These are phyloP conservation scores for Agaricus sinodeliciosus DNA, from an alignment of 768 basidiomycete species.

Conservation along the genomic window DNA sequence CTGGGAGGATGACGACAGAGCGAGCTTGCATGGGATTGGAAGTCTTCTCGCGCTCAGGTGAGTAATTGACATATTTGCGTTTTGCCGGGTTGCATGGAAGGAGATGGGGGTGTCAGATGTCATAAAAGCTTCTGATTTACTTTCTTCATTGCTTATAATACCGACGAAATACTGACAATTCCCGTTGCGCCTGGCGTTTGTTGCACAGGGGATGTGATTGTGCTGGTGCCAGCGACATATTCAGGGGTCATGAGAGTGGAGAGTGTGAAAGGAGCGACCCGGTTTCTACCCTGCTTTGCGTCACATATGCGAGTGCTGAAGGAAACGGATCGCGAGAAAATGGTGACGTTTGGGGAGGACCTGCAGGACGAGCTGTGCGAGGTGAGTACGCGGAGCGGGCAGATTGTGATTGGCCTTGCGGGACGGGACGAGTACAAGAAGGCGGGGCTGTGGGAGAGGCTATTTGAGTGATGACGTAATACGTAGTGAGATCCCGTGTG, in stretches of 20 bases:
- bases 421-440: slow-evolving; percentile 30
- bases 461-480: slow-evolving; percentile 14
- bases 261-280: slow-evolving; percentile 24
- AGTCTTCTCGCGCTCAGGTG: slow-evolving; percentile 28
- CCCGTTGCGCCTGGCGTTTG: neutral
- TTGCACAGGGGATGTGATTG: slow-evolving; percentile 26
- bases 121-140: neutral
- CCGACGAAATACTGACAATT: slow-evolving; percentile 1
- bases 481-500: slow-evolving; percentile 2
- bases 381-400: slow-evolving; percentile 28
- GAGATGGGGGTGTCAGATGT: neutral
- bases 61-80: neutral
- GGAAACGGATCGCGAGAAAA: slow-evolving; percentile 26
- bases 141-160: neutral
- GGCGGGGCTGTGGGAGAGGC: slow-evolving; percentile 32
- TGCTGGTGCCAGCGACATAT: slow-evolving; percentile 30
- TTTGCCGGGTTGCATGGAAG: neutral
- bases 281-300: slow-evolving; percentile 28
- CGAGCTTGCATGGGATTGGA: slow-evolving; percentile 33
- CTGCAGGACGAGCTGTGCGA: slow-evolving; percentile 33
- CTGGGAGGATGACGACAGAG: slow-evolving; percentile 15
- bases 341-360: slow-evolving; percentile 12
- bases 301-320: slow-evolving; percentile 26
- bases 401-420: slow-evolving; percentile 36
- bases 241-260: slow-evolving; percentile 29